Conservation (phyloP, 148 eudicot species). For the Silene conica region DNA sequence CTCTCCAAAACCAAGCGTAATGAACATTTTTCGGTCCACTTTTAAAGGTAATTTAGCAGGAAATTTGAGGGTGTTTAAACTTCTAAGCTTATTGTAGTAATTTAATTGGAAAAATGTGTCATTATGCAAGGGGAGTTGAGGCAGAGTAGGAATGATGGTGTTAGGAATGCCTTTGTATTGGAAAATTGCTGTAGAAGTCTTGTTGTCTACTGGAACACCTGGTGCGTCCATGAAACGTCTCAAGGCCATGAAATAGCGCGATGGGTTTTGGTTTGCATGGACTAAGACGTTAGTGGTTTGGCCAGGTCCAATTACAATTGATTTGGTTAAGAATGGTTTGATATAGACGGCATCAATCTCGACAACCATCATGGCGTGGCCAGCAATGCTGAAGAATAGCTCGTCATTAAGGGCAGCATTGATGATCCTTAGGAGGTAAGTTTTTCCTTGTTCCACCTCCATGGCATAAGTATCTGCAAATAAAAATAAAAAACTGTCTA, state of each 20-base stretch:
- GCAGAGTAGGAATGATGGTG: slow-evolving; percentile 38
- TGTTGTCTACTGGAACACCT: slow-evolving; percentile 38
- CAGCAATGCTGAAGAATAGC: slow-evolving; percentile 23
- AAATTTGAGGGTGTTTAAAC: slow-evolving; percentile 37
- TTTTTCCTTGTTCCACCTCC: slow-evolving; percentile 28
- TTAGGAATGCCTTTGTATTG: slow-evolving; percentile 51
- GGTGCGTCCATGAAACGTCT: slow-evolving; percentile 42
- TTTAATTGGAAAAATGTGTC: slow-evolving; percentile 35
- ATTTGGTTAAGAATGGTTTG: slow-evolving; percentile 42
- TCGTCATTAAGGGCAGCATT: slow-evolving; percentile 26
- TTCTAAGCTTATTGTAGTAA: slow-evolving; percentile 35
- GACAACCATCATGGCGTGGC: slow-evolving; percentile 49
- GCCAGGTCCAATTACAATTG: slow-evolving; percentile 50
- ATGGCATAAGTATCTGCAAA: slow-evolving; percentile 25
- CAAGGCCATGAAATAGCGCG: slow-evolving; percentile 42
- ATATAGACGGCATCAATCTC: slow-evolving; percentile 57
- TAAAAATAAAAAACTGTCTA: no score
- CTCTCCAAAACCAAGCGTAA: slow-evolving; percentile 35
- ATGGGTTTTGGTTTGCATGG: slow-evolving; percentile 30
- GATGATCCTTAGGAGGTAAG: slow-evolving; percentile 24
- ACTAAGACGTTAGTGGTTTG: slow-evolving; percentile 63
- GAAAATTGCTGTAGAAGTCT: slow-evolving; percentile 46
- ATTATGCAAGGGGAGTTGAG: slow-evolving; percentile 45
- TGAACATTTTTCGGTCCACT: slow-evolving; percentile 41
- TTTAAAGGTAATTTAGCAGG: slow-evolving; percentile 56